Conservation (phyloP, 768 basidiomycete genomes). For the Amanita exitialis region DNA sequence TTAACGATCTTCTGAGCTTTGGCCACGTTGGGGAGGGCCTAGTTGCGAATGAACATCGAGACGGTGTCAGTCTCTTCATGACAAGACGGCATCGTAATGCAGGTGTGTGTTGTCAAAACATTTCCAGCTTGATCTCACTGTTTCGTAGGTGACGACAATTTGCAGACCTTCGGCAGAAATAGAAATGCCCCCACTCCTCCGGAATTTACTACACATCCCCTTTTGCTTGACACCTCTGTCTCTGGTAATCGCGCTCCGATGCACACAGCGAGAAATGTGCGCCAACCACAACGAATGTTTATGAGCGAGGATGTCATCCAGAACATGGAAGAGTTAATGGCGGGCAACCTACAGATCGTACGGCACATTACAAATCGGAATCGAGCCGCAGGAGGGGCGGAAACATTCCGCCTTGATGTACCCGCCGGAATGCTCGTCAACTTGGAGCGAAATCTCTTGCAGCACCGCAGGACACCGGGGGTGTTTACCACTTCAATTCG, state of each 20-base stretch:
- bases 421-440: constrained; percentile 55
- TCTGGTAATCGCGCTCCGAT: constrained; percentile 30
- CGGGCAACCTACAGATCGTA: constrained; percentile 73
- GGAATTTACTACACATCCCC: constrained; percentile 73
- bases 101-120: constrained; percentile 22
- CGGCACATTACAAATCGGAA: constrained; percentile 70
- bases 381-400: constrained; percentile 40
- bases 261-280: constrained; percentile 35
- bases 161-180: constrained; percentile 54
- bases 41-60: constrained; percentile 29
- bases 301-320: constrained; percentile 54
- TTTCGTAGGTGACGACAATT: constrained; percentile 36
- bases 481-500: constrained; percentile 48
- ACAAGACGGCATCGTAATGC: constrained; percentile 43
- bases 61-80: constrained; percentile 38
- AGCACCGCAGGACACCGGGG: constrained; percentile 36
- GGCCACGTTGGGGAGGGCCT: constrained; percentile 37
- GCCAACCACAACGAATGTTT: constrained; percentile 48
- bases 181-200: constrained; percentile 44
- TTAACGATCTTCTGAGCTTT: constrained; percentile 40
- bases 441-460: constrained; percentile 44
- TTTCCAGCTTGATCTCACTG: constrained; percentile 6
- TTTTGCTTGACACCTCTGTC: constrained; percentile 58
- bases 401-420: constrained; percentile 72
- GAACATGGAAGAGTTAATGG: constrained; percentile 75